These are phyloP conservation scores for Vicia villosa DNA, from an alignment of 306 rosid genomes.

Conservation along the genomic window DNA sequence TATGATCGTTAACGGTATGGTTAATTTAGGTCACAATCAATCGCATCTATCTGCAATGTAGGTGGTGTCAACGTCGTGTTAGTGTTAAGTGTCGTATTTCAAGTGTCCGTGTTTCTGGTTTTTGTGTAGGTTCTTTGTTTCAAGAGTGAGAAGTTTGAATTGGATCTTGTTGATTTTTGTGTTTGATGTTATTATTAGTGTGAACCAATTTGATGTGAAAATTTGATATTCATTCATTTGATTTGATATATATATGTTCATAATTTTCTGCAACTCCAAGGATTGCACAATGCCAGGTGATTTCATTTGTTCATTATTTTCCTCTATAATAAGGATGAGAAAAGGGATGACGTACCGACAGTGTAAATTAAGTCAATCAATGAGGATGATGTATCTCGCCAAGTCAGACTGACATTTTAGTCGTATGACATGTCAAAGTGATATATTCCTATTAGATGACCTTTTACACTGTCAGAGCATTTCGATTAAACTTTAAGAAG, in stretches of 20 bases:
- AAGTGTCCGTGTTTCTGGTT: too few species aligned
- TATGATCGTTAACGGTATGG: background rate
- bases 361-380: too few species aligned
- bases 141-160: background rate
- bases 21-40: background rate
- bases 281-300: background rate
- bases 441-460: too few species aligned
- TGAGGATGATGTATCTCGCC: too few species aligned
- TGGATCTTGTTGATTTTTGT: slow-evolving; percentile 24
- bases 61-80: too few species aligned
- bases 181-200: background rate
- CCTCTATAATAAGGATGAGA: background rate
- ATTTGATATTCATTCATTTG: background rate
- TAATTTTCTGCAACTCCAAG: background rate
- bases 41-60: background rate
- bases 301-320: background rate
- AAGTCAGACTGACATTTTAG: too few species aligned
- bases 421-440: too few species aligned
- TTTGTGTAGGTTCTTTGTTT: too few species aligned
- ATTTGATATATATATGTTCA: background rate
- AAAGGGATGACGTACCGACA: too few species aligned
- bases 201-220: background rate
- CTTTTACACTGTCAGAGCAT: too few species aligned
- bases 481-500: too few species aligned
- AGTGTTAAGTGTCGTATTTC: too few species aligned